Percentiles rank a stretch among this genome's conserved stretches.
Conservation (phyloP, 306 rosid species). For the Quercus robur region DNA sequence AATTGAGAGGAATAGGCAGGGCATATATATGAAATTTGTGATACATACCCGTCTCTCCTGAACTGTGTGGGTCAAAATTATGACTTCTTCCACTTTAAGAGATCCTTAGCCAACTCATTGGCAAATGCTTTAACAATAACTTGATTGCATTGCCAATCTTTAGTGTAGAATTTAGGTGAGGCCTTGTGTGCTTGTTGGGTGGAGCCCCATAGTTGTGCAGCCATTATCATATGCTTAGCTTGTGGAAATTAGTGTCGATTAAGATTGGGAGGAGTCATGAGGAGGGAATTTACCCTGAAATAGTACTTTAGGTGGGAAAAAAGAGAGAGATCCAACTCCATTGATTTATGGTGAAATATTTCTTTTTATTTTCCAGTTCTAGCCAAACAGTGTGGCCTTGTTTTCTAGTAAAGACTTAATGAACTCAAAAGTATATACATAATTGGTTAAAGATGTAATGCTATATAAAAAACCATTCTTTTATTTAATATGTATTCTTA, state of each 20-base stretch:
- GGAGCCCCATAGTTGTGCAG: neutral
- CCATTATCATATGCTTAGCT: neutral
- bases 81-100: neutral
- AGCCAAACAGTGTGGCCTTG: neutral
- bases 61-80: neutral
- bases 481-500: neutral
- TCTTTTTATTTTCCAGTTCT: neutral
- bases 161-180: neutral
- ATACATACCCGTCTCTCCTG: neutral
- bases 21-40: neutral
- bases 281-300: too few relatives aligned
- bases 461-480: neutral
- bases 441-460: neutral
- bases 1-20: neutral
- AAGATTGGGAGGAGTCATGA: neutral
- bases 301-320: neutral
- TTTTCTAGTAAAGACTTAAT: neutral
- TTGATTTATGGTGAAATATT: neutral
- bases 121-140: neutral
- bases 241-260: neutral
- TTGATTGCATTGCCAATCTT: neutral
- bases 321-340: neutral
- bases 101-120: neutral
- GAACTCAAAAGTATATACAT: neutral
- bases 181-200: neutral